Evolutionary conservation across 768 basidiomycete species (phyloP), one percentile per base, ranked within the genome.

Genomic region (Hortiboletus campestris): DNA sequence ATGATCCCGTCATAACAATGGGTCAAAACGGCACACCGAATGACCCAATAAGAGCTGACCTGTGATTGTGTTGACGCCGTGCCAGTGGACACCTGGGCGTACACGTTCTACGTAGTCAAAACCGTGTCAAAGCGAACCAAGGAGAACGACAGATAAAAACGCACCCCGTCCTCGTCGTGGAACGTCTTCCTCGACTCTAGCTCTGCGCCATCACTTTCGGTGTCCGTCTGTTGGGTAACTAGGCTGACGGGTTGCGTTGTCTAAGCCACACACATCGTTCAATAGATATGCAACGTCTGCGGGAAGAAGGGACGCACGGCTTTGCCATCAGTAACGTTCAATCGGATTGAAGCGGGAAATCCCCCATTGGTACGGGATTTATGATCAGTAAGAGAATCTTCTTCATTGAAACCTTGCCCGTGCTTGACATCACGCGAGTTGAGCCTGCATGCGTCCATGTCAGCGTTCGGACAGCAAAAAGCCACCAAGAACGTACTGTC

Each of bases 321-420:
- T 46, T 66, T 70, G 16, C 2, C 13, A n/a, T 47, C 51, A 6
- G 43, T 39, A 11, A 56, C 45, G 25, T 58, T 51, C 17, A 72
- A 39, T 14, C 55, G 55, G 5, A 70, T 46, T 2, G 56, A 43
- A 2, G 34, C 28, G 2, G 56, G 56, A 5, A 61, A n/a, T 22
- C 42, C 53, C 10, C 22, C 25, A n/a, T 28, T 35, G 4, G 39
- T n/a, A 4, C 45, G n/a, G 0, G 31, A 28, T 14, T 59, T 55
- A 22, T 44, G 65, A 31, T 55, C 53, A 0, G 41, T 36, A 0
- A 56, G 16, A 11, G 67, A 59, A 1, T 61, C 65, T 46, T 71
- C 69, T 51, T 67, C 65, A 6, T 71, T 55, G n/a, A 67, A 3
- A 35, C 69, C 69, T 0, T 51, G 49, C 0, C 69, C 71, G 0